A percentile compares a stretch with the other conserved stretches of the same genome.
These are phyloP conservation scores for Diaporthe ampelina DNA, from an alignment of 2,329 filamentous ascomycete genomes.

Conservation along the genomic window DNA sequence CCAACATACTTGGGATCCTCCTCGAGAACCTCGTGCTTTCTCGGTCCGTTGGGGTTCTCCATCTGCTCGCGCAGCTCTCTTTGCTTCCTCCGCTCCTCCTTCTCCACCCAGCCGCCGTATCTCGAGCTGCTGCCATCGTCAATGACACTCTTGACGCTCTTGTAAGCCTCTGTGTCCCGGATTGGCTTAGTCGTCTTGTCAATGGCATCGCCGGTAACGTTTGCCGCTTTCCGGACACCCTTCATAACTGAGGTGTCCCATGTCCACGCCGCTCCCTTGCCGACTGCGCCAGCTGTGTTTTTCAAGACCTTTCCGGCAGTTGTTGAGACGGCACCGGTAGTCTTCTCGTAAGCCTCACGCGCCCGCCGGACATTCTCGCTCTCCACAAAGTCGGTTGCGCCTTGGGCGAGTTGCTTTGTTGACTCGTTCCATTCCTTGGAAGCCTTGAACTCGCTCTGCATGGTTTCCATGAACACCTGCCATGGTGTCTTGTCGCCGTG, in stretches of 20 bases:
- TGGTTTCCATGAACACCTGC: slow-evolving; percentile 99
- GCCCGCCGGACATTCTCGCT: slow-evolving; percentile 92
- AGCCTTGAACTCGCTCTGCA: slow-evolving; percentile 92
- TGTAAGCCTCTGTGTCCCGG: slow-evolving; percentile 93
- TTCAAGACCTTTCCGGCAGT: slow-evolving; percentile 87
- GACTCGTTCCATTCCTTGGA: slow-evolving; percentile 99
- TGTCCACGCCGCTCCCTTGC: slow-evolving; percentile 93
- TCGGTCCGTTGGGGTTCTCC: slow-evolving; percentile 57
- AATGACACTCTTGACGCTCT: slow-evolving; percentile 94
- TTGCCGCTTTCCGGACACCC: slow-evolving; percentile 88
- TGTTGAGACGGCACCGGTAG: slow-evolving; percentile 84
- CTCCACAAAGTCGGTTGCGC: slow-evolving; percentile 91
- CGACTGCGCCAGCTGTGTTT: slow-evolving; percentile 86
- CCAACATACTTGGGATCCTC: slow-evolving; percentile 88
- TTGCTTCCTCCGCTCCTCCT: slow-evolving; percentile 88
- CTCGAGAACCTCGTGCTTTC: slow-evolving; percentile 72
- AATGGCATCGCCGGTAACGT: slow-evolving; percentile 85
- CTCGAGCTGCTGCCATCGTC: slow-evolving; percentile 96
- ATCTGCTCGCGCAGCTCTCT: slow-evolving; percentile 81
- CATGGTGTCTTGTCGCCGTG: slow-evolving; percentile 98
- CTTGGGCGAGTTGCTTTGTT: slow-evolving; percentile 92
- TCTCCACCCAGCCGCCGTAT: slow-evolving; percentile 97
- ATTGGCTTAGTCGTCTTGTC: slow-evolving; percentile 97
- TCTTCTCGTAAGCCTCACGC: slow-evolving; percentile 87
- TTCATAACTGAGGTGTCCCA: slow-evolving; percentile 97